Base-by-base conservation (phyloP, 2,329 filamentous ascomycete species). In the Microcyclospora tardicrescens region DNA sequence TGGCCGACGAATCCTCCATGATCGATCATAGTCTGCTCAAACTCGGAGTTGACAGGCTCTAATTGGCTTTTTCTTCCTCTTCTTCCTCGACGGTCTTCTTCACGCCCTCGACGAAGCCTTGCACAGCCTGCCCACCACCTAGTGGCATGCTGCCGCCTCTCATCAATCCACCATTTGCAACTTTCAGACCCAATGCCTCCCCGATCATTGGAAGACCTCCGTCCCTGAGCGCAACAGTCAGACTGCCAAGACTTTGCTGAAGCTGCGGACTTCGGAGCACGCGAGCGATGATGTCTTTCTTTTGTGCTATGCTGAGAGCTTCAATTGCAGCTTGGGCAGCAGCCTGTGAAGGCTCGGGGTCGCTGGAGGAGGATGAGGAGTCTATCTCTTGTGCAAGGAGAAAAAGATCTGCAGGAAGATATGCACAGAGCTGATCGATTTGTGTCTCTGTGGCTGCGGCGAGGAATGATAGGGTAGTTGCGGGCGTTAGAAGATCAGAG, bases 201-300 rank as follows among this genome's bases (percentile, higher is more conserved):
- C 85, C 81, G 46, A 98, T 81, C 51, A 79, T 93, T 4, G 89
- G 87, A 41, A 98, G 63, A 0, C 89, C 91, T 10, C 91, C 91
- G 51, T 96, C 89, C 41, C 86, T 72, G 39, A 98, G 67, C 10
- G 91, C 91, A 61, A 86, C 77, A 0, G 86, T 94, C 50, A 98
- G 65, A 56, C 82, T 91, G 1, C 77, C 75, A 30, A 95, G 64
- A 49, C 84, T 89, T 60, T 96, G 91, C 43, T 77, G 75, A 55
- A 98, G 86, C 56, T 98, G 91, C 13, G 91, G 89, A 48, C 84
- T 93, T 46, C 84, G 76, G 11, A 96, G 65, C 6, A 96, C 86
- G 55, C 79, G 81, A 58, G 78, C 79, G 33, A 98, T 62, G 10
- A 96, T 73, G 15, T 72, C 69, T 54, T 81, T 84, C 68, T 96